Evolutionary conservation across 106 monocot species (phyloP), one percentile per base, ranked within the genome.

Genomic region (Dendrobium chrysotoxum): DNA sequence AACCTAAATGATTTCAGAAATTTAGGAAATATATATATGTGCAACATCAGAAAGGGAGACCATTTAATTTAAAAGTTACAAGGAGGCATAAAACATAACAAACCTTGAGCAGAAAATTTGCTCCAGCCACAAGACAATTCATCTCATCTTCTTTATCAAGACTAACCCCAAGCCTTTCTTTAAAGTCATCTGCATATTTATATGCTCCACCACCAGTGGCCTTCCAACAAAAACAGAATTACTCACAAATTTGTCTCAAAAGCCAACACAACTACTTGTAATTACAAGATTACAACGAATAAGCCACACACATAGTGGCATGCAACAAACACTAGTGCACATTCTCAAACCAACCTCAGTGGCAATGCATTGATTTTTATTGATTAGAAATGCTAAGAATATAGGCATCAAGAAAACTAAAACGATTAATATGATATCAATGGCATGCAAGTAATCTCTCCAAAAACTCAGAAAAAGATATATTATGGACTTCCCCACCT

Each of bases 121-220:
- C 97, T 83, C 97, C 97, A 85, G 92, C 83, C 42, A 98, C 97
- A 82, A 98, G 94, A 83, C 97, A 92, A 82, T 83, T 86, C 97
- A 98, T 94, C 88, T 98, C 97, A 86, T 98, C 97, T 84, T 95
- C 92, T 84, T 98, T 98, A 50, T 98, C 97, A 74, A 98, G 88
- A 80, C 92, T 91, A 84, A 98, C 80, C 26, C 97, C 97, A 68
- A 98, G 89, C 70, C 86, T 88, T 82, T 94, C 97, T 82, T 85
- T 92, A 53, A 98, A 95, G 57, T 90, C 78, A 92, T 98, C 97
- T 55, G 97, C 92, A 86, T 81, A 98, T 80, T 98, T 98, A 75
- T 86, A 92, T 77, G 97, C 94, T 54, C 97, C 97, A 53, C 97
- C 97, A 87, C 97, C 97, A 86, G 97, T 98, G 75, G 97, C 97